Conservation (phyloP, 352 stramenopile genomes). For the Globisporangium spinosum region DNA sequence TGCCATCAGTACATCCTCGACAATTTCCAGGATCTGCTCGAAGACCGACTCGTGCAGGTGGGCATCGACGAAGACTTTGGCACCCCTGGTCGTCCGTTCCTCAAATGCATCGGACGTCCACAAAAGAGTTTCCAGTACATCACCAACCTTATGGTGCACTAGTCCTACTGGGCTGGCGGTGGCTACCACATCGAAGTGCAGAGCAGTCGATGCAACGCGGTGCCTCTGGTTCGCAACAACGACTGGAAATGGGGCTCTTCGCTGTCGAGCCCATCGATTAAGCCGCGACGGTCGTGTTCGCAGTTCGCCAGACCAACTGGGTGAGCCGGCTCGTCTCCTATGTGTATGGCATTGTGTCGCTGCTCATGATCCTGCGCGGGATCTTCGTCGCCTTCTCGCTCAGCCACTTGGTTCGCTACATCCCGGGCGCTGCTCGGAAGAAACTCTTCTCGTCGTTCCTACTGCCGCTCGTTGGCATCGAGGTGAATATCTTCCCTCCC, state of each 20-base stretch:
- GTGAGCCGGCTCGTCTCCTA: slow-evolving; percentile 32
- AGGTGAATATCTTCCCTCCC: slow-evolving; percentile 29
- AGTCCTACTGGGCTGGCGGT: slow-evolving; percentile 49
- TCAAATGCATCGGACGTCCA: slow-evolving; percentile 41
- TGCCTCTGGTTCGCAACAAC: slow-evolving; percentile 30
- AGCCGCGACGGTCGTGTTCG: slow-evolving; percentile 35
- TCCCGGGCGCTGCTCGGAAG: slow-evolving; percentile 20
- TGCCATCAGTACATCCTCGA: slow-evolving; percentile 50
- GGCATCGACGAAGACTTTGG: slow-evolving; percentile 39
- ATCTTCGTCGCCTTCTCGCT: slow-evolving; percentile 39
- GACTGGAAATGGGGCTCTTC: slow-evolving; percentile 48
- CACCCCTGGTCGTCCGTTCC: slow-evolving; percentile 32
- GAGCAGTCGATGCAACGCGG: slow-evolving; percentile 40
- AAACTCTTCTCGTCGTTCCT: slow-evolving; percentile 30
- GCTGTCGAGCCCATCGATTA: slow-evolving; percentile 33
- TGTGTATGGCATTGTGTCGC: slow-evolving; percentile 40
- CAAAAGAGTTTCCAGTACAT: slow-evolving; percentile 38
- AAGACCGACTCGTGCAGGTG: slow-evolving; percentile 35
- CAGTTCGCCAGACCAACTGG: slow-evolving; percentile 35
- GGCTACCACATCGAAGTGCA: slow-evolving; percentile 46
- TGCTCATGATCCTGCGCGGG: slow-evolving; percentile 39
- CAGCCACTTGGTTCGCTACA: slow-evolving; percentile 33
- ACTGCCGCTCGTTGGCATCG: slow-evolving; percentile 38
- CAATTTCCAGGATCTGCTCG: slow-evolving; percentile 34
- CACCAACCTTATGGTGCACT: slow-evolving; percentile 49